Base-by-base conservation (phyloP, 257 asterid species). In the Mitragyna speciosa region DNA sequence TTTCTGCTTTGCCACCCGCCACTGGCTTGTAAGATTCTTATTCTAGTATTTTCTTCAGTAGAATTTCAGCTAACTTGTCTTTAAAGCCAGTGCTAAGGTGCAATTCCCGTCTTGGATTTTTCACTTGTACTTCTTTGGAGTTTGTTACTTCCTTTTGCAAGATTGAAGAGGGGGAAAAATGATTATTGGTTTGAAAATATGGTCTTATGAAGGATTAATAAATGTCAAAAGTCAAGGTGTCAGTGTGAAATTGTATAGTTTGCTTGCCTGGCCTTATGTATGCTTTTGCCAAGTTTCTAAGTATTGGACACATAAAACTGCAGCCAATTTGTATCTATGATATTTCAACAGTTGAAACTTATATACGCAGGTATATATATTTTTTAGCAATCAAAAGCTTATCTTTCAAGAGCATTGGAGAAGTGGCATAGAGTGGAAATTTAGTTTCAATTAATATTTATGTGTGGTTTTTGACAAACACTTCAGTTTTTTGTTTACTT, bases 1-100 rank as follows among this genome's bases (percentile, higher is more conserved):
- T 67, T 80, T 93, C 79, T 83, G 93, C 70, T 95, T 90, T 82
- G 85, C 99, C 80, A 89, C 97, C 6, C 88, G 94, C 76, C 99
- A 95, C 81, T 95, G 97, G 98, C 92, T 92, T 76, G 91, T 88
- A 83, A 82, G 85, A 26, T 31, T 66, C 45, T 75, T 26, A 15
- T 41, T 30, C 19, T 17, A 14, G 20, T 67, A 17, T 12, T 3
- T 20, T 73, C 15, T 52, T 1, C 12, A 65, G 45, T 19, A 28
- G 33, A 30, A 7, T 12, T 69, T 41, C 49, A 2, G 47, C 71
- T 10, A 16, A 10, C 24, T 58, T 71, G 41, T 71, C 17, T 1
- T 45, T 24, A 31, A n/a, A 24, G 22, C 22, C 12, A 45, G 75
- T 24, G 58, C 36, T 43, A 45, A 10, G 58, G 12, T 24, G 30